Evolutionary conservation across 2,329 filamentous ascomycete species (phyloP).

Genomic region (Stachybotrys chlorohalonatus): DNA sequence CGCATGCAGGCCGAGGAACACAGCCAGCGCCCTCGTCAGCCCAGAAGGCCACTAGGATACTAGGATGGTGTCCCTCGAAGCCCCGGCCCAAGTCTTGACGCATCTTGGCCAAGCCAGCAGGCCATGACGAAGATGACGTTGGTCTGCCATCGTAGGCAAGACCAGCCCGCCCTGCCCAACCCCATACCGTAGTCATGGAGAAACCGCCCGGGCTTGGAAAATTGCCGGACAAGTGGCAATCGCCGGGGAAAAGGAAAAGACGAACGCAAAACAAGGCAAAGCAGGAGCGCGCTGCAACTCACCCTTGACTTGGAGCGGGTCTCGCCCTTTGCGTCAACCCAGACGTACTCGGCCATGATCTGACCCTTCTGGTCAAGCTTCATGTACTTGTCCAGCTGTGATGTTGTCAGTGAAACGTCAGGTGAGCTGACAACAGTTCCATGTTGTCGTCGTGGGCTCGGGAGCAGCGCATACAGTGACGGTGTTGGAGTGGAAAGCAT

Average conservation of each 20-base stretch:
- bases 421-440: too few relatives aligned
- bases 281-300: constrained; percentile 32
- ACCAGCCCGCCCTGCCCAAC: too few relatives aligned
- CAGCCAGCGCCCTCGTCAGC: neutral
- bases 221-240: neutral
- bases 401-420: neutral
- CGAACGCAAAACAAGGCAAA: neutral
- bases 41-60: neutral
- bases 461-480: constrained; percentile 21
- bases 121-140: neutral
- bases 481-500: constrained; percentile 18
- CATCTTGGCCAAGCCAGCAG: neutral
- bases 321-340: constrained; percentile 78
- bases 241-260: neutral
- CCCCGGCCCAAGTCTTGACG: neutral
- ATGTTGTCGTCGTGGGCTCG: neutral
- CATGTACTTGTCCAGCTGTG: constrained; percentile 83
- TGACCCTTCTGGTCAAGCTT: constrained; percentile 79
- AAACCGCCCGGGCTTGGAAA: too few relatives aligned
- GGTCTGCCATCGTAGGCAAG: neutral
- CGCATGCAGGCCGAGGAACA: neutral
- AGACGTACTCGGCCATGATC: constrained; percentile 94
- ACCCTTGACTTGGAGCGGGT: constrained; percentile 95
- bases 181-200: too few relatives aligned
- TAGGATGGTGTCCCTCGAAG: neutral